Evolutionary conservation across 352 stramenopile genomes (phyloP), one percentile per base, ranked within the genome.

Genomic region (Phytophthora ramorum): DNA sequence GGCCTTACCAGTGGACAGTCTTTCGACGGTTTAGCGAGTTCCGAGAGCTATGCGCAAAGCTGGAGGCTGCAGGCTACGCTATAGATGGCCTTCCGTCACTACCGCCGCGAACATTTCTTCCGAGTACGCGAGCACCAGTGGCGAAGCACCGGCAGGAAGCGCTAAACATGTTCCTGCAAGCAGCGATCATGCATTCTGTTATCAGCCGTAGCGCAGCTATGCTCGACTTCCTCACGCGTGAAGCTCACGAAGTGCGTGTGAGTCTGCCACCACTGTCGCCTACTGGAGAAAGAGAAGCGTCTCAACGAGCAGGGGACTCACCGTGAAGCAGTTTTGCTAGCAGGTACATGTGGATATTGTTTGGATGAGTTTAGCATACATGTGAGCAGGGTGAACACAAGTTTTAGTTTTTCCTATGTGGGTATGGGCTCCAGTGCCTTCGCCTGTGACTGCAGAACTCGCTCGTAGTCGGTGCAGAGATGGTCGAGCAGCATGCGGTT

Each of bases 11-110:
- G 58, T 96, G 88, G 88, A 89, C 78, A 4, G 83, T 94, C 10
- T 96, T 89, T 56, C 88, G 88, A n/a, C 84, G 88, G 12, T 96
- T 91, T 58, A 94, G 83, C 55, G 84, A 96, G 59, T 95, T 96
- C 54, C 83, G 86, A 4, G 77, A 80, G 19, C 47, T 95, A 9
- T 79, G 83, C 46, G 63, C 67, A 2, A 68, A 56, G 19, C 73
- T 95, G 6, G 76, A 88, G 51, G 63, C 69, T 19, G 71, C 71
- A 40, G 81, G 79, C 22, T 77, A 83, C 35, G 52, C 73, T 19
- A 52, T 90, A 22, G 81, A 89, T 20, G 66, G 79, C 5, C 73
- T 95, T 56, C 87, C 87, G 3, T 72, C 81, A 41, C 60, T 95
- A 19, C 87, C 87, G 0, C 62, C 79, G 3, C 82, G 87, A 56